Evolutionary conservation across 352 stramenopile genomes (phyloP).

Genomic region (Aphanomyces stellatus): DNA sequence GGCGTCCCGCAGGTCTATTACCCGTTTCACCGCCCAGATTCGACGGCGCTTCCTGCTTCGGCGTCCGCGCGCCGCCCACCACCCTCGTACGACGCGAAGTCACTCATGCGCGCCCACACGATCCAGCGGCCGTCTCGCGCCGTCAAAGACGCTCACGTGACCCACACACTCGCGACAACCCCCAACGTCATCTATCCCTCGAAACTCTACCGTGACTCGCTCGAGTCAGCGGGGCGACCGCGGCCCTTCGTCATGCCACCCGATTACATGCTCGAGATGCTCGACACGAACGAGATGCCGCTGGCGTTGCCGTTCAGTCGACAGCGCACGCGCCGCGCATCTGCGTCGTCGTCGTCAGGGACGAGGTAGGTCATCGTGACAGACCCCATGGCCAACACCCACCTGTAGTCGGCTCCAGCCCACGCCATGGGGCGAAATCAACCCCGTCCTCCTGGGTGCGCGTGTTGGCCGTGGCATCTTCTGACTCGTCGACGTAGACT

Average conservation of each 20-base stretch:
- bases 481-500: conserved; percentile 13
- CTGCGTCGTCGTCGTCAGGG: no score
- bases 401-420: conserved; percentile 17
- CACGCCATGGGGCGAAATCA: conserved; percentile 25
- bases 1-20: conserved; percentile 11
- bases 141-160: conserved; percentile 6
- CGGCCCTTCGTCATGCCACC: conserved; percentile 34
- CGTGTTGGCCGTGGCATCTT: background rate
- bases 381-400: no score
- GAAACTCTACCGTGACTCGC: conserved; percentile 8
- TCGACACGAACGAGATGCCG: conserved; percentile 58
- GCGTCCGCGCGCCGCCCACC: background rate
- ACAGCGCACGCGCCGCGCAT: conserved; percentile 32
- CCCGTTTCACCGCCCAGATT: conserved; percentile 10
- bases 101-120: background rate
- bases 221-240: background rate
- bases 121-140: conserved; percentile 1
- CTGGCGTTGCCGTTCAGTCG: conserved; percentile 30
- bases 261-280: conserved; percentile 63
- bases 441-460: conserved; percentile 9
- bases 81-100: background rate
- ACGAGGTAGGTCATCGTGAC: no score
- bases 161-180: background rate
- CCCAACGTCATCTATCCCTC: conserved; percentile 16
- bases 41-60: background rate